These are phyloP conservation scores for Lentinula novae-zelandiae DNA, from an alignment of 1,284 basidiomycete genomes.

Conservation along the genomic window DNA sequence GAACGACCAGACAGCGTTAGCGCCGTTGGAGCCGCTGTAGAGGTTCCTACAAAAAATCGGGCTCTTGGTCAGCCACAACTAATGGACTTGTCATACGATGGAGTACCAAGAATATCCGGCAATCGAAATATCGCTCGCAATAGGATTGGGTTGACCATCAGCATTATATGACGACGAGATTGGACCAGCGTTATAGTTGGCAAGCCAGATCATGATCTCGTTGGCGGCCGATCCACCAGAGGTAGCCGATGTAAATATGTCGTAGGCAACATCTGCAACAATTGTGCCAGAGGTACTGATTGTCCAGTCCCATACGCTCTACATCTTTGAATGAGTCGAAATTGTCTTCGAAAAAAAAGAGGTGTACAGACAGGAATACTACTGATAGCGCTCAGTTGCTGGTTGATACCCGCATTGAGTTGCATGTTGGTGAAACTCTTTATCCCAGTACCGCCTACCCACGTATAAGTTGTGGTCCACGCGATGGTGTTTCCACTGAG, in stretches of 20 bases:
- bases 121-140: slow-evolving; percentile 40
- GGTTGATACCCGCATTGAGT: slow-evolving; percentile 48
- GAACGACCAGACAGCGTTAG: slow-evolving; percentile 64
- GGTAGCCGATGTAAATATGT: slow-evolving; percentile 55
- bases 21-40: slow-evolving; percentile 50
- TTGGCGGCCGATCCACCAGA: slow-evolving; percentile 47
- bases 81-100: not conserved
- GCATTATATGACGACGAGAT: slow-evolving; percentile 48
- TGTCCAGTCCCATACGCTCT: slow-evolving; percentile 44
- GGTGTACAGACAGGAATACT: slow-evolving; percentile 47
- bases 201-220: slow-evolving; percentile 71
- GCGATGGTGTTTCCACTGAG: slow-evolving; percentile 40
- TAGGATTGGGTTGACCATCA: slow-evolving; percentile 44
- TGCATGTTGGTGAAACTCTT: slow-evolving; percentile 63
- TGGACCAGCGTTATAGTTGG: slow-evolving; percentile 52
- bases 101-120: slow-evolving; percentile 48
- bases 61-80: not conserved
- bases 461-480: slow-evolving; percentile 55
- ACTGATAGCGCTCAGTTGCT: slow-evolving; percentile 48
- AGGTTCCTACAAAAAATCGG: slow-evolving; percentile 39
- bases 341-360: not conserved
- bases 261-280: slow-evolving; percentile 57
- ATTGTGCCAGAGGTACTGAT: slow-evolving; percentile 27
- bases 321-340: not conserved
- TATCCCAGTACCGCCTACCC: slow-evolving; percentile 48